Conservation (phyloP, 2,329 filamentous ascomycete species). For the Torrubiella hemipterigena region DNA sequence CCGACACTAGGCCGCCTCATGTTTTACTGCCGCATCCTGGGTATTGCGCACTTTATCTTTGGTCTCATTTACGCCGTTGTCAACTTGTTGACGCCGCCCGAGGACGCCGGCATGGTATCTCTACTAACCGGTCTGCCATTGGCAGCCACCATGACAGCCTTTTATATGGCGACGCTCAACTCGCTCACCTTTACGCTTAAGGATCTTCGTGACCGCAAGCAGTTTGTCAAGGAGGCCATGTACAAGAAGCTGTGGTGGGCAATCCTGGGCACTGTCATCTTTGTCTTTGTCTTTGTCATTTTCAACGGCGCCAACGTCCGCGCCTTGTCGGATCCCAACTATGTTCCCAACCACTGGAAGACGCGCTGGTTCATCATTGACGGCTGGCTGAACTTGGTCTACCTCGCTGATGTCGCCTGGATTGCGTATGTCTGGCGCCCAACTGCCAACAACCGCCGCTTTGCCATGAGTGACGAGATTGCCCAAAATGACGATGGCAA, state of each 20-base stretch:
- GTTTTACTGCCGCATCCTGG: constrained; percentile 84
- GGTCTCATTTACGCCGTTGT: constrained; percentile 88
- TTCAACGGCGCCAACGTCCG: constrained; percentile 95
- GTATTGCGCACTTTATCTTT: constrained; percentile 87
- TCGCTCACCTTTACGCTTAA: constrained; percentile 91
- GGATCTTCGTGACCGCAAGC: constrained; percentile 87
- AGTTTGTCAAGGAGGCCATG: constrained; percentile 87
- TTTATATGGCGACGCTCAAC: constrained; percentile 98
- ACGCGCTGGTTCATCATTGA: constrained; percentile 95
- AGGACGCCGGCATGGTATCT: constrained; percentile 65
- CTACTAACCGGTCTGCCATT: constrained; percentile 88
- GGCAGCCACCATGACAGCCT: constrained; percentile 83
- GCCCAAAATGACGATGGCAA: constrained; percentile 93
- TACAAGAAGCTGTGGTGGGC: constrained; percentile 99
- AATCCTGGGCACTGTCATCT: constrained; percentile 79
- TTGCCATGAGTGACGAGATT: constrained; percentile 98
- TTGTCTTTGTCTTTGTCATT: constrained; percentile 98
- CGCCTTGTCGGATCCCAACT: constrained; percentile 71
- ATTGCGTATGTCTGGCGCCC: constrained; percentile 94
- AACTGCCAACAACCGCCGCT: constrained; percentile 90
- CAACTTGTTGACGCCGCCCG: constrained; percentile 78
- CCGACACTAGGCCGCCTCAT: constrained; percentile 83
- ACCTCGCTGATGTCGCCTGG: constrained; percentile 85
- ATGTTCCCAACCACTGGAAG: constrained; percentile 95
- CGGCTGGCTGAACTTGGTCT: constrained; percentile 94